Conservation (phyloP, 352 stramenopile species). For the Aphanomyces stellatus region DNA sequence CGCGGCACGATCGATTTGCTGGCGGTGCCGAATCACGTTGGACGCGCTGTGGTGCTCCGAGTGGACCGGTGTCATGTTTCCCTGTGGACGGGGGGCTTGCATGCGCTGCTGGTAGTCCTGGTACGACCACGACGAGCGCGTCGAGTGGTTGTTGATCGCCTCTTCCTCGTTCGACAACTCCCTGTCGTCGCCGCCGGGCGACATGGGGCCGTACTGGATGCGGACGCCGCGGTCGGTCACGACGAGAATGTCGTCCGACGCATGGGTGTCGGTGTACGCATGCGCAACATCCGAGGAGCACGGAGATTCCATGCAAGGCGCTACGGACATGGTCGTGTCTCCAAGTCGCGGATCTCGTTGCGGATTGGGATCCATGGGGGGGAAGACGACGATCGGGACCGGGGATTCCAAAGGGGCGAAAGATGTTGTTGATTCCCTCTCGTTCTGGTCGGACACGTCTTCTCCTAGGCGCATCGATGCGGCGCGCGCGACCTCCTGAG, state of each 20-base stretch:
- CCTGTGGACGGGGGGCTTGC: not conserved
- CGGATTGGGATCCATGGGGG: too few relatives aligned
- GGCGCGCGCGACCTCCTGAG: not conserved
- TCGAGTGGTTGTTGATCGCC: constrained; percentile 18
- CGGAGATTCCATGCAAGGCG: not conserved
- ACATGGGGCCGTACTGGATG: not conserved
- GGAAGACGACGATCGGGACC: not conserved
- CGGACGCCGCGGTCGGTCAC: not conserved
- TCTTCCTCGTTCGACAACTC: constrained; percentile 1
- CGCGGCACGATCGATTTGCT: not conserved
- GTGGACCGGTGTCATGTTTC: not conserved
- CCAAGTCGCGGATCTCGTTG: too few relatives aligned
- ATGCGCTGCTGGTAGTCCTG: not conserved
- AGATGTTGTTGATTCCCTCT: not conserved
- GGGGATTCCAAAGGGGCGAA: not conserved
- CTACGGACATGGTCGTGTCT: too few relatives aligned
- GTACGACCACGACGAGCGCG: constrained; percentile 19
- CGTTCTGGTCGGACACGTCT: not conserved
- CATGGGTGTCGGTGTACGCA: not conserved
- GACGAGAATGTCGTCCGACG: not conserved
- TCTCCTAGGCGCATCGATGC: not conserved
- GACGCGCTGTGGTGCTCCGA: not conserved
- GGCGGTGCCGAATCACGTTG: not conserved
- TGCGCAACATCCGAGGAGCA: not conserved
- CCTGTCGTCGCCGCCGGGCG: not conserved